A percentile compares a stretch with the other conserved stretches of the same genome.
Conservation (phyloP, 139 green algal genomes). For the Nannochloris sp. region DNA sequence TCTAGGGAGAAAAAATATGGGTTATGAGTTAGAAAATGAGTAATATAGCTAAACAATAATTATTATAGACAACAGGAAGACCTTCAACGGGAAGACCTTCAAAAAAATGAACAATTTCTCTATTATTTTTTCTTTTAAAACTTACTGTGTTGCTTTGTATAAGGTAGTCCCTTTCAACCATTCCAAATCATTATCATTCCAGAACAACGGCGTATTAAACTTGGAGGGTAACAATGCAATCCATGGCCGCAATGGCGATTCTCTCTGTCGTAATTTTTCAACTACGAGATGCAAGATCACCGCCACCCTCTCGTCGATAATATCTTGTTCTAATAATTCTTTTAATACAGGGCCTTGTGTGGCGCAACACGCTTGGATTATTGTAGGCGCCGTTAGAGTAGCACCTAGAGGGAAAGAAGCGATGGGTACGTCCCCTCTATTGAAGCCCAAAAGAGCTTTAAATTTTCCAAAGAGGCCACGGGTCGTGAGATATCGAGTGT, state of each 20-base stretch:
- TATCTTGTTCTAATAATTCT: slow-evolving; percentile 29
- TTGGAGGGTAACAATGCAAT: slow-evolving; percentile 29
- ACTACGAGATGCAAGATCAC: slow-evolving; percentile 58
- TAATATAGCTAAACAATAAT: slow-evolving; percentile 1
- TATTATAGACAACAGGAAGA: background rate
- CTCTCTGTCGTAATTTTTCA: slow-evolving; percentile 33
- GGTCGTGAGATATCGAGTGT: background rate
- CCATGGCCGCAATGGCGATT: slow-evolving; percentile 17
- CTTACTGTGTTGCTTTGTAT: slow-evolving; percentile 34
- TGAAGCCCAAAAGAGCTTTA: background rate
- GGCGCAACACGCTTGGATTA: background rate
- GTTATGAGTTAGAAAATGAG: no score
- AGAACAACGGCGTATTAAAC: slow-evolving; percentile 42
- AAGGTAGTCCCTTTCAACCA: slow-evolving; percentile 67
- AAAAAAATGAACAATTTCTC: background rate
- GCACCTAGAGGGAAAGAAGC: slow-evolving; percentile 29
- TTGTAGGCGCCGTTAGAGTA: slow-evolving; percentile 2
- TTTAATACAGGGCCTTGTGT: background rate
- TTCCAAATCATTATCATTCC: slow-evolving; percentile 36
- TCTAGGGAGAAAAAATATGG: slow-evolving; percentile 5
- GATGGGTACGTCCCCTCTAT: background rate
- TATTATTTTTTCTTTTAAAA: slow-evolving; percentile 2
- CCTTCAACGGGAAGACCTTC: background rate
- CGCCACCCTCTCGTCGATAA: slow-evolving; percentile 45
- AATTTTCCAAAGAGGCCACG: background rate